phyloP scores from a whole-genome alignment of 345 rosid genomes.

The Angophora floribunda region DNA sequence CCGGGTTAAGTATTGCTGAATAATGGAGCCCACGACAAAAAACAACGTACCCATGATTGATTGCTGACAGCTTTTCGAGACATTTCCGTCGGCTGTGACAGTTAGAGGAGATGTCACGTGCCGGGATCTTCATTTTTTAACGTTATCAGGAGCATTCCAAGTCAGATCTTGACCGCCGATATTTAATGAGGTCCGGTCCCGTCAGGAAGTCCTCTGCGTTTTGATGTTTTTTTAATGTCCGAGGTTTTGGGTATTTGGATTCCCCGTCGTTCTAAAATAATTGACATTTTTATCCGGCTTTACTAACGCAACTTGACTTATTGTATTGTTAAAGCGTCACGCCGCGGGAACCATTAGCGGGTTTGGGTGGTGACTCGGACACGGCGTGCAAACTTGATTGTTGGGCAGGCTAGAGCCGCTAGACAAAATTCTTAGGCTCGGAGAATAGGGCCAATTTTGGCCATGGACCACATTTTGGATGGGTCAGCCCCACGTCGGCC shows the following conservation, averaged over 20 bases:
- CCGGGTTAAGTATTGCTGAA: neutral
- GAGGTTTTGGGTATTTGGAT: neutral
- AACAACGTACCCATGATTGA: neutral
- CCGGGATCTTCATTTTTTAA: neutral
- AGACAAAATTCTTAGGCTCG: neutral
- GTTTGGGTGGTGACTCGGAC: neutral
- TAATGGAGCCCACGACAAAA: neutral
- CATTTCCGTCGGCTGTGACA: neutral
- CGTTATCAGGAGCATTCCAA: neutral
- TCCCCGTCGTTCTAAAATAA: neutral
- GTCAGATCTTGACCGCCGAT: neutral
- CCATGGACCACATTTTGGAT: neutral
- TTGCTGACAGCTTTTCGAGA: neutral
- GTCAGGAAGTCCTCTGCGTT: neutral
- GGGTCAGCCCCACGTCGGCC: neutral
- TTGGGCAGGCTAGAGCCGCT: neutral
- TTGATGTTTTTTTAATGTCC: neutral
- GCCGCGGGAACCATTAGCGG: neutral
- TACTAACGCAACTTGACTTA: neutral
- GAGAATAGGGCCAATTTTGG: neutral
- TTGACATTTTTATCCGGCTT: neutral
- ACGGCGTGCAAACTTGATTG: neutral
- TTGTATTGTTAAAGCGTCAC: neutral
- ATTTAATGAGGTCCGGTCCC: neutral
- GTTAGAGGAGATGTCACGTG: neutral